phyloP scores from a whole-genome alignment of 2,329 filamentous ascomycete genomes.

The Penicillium sp. region DNA sequence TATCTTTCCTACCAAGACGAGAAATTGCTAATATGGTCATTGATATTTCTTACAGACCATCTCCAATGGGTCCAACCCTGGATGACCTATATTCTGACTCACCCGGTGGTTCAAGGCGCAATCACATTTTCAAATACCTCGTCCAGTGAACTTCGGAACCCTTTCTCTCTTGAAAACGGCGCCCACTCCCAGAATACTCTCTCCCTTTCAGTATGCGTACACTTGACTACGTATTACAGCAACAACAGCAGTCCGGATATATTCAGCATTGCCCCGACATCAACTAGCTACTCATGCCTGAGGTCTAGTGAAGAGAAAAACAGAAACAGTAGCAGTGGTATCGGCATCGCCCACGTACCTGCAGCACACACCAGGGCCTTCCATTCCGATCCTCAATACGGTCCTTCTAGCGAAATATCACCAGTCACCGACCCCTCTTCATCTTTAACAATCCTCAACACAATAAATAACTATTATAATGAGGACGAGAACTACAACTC shows the following conservation, averaged over 20 bases:
- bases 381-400: not conserved
- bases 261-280: not conserved
- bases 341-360: not conserved
- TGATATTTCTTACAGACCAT: constrained; percentile 61
- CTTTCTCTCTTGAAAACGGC: constrained; percentile 25
- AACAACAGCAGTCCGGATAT: not conserved
- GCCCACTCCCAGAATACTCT: constrained; percentile 67
- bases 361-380: not conserved
- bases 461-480: constrained; percentile 3
- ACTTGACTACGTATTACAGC: constrained; percentile 14
- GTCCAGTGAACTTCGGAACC: constrained; percentile 51
- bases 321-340: not conserved
- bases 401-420: not conserved
- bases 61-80: constrained; percentile 84
- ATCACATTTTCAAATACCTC: constrained; percentile 38
- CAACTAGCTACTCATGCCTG: not conserved
- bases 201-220: constrained; percentile 56
- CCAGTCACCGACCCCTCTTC: not conserved
- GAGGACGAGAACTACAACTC: not conserved
- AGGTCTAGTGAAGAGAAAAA: not conserved
- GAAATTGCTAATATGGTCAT: not conserved
- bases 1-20: too few relatives aligned
- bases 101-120: constrained; percentile 10
- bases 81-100: constrained; percentile 46
- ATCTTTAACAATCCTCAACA: not conserved